Base-by-base conservation (phyloP, 2,329 filamentous ascomycete genomes). In the Botrytis elliptica region DNA sequence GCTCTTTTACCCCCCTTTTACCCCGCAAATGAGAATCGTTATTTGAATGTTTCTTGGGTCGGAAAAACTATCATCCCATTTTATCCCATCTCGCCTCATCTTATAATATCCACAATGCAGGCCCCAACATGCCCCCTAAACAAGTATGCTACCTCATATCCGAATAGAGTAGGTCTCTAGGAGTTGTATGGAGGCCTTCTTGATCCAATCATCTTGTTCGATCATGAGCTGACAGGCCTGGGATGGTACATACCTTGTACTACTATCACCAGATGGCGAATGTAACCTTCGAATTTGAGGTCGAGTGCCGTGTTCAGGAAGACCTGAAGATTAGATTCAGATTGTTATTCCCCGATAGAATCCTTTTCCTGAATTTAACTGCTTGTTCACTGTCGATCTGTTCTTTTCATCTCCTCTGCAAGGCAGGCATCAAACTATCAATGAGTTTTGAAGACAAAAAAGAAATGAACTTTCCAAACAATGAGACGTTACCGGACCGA, bases 231-330 rank as follows among this genome's bases (percentile, higher is more conserved):
- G 52, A 42, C 22, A 38, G 22, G 46, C 46, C 46, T 10, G 20
- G 46, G 46, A 22, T 57, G 40, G 20, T 29, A 64, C 7, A 10
- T 38, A n/a, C 33, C 68, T 70, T 46, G 38, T 70, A 40, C n/a
- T 14, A 60, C 38, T 36, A 70, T 62, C 40, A 70, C 40, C 40
- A 57, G 68, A 60, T 60, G 55, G n/a, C 38, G 40, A 70, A 10
- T 70, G 22, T 10, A 59, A 29, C 25, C 40, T 49, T 46, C 12
- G n/a, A 22, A 29, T 49, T 40, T n/a, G 22, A 64, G 36, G 38
- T 64, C 18, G 60, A 64, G 38, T 64, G 18, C 38, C 18, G 57
- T 36, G 29, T 60, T 33, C 18, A 36, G 33, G 33, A 33, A 12
- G 7, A 33, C 29, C 33, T 59, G 29, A 59, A 59, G 18, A 59